Conservation (phyloP, 352 stramenopile genomes). For the Globisporangium ultimum region DNA sequence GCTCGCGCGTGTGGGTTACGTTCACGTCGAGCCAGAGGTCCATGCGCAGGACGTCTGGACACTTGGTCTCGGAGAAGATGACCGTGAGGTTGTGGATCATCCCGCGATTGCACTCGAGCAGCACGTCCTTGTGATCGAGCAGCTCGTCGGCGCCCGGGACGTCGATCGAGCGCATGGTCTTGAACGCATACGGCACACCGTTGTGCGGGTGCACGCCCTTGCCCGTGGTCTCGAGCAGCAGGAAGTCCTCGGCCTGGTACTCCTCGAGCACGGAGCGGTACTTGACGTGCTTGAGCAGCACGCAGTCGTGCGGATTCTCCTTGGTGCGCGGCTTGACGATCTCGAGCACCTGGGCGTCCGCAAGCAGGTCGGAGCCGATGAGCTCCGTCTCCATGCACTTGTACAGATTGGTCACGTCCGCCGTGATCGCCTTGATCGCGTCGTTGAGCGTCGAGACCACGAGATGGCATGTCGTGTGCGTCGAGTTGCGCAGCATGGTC, state of each 20-base stretch:
- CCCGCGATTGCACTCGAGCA: constrained; percentile 45
- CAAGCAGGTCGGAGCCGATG: constrained; percentile 47
- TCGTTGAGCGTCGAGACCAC: constrained; percentile 59
- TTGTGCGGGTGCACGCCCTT: constrained; percentile 38
- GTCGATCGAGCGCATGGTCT: constrained; percentile 48
- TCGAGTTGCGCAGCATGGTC: constrained; percentile 41
- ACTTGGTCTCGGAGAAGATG: constrained; percentile 54
- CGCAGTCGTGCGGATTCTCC: constrained; percentile 64
- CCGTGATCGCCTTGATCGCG: constrained; percentile 49
- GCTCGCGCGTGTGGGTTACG: constrained; percentile 43
- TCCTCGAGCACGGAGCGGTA: constrained; percentile 61
- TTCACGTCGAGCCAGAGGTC: constrained; percentile 70
- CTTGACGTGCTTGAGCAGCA: constrained; percentile 77
- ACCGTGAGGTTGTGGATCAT: constrained; percentile 60
- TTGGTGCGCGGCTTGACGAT: constrained; percentile 64
- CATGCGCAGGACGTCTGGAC: constrained; percentile 58
- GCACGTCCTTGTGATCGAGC: constrained; percentile 39
- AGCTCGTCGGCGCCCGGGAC: constrained; percentile 35
- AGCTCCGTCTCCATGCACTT: constrained; percentile 54
- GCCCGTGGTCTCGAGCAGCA: constrained; percentile 57
- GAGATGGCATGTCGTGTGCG: constrained; percentile 44
- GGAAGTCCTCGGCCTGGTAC: constrained; percentile 53
- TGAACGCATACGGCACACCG: constrained; percentile 51
- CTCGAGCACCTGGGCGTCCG: constrained; percentile 69
- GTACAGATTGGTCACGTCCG: constrained; percentile 51